Evolutionary conservation across 1,139 yeast genomes (phyloP).

Genomic region (Candida sp.): DNA sequence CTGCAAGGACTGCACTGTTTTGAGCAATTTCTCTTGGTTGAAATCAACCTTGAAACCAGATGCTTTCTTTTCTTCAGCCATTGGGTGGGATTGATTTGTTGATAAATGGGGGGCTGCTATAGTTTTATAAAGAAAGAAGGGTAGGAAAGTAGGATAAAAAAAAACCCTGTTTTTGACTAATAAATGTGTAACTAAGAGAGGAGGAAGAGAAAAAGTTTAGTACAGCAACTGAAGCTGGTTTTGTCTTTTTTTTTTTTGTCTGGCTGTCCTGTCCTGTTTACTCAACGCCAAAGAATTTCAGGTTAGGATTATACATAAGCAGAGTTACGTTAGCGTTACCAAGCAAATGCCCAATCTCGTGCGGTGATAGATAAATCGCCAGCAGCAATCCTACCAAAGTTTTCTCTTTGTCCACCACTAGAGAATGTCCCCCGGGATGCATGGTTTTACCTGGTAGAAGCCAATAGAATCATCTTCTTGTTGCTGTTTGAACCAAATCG

Average conservation of each 20-base stretch:
- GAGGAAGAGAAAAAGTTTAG: background rate
- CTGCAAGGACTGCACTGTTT: conserved; percentile 42
- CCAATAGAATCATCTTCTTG: too few species aligned
- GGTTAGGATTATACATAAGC: too few species aligned
- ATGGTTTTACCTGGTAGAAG: too few species aligned
- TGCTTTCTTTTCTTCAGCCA: conserved; percentile 3
- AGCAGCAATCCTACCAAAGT: too few species aligned
- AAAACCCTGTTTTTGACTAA: background rate
- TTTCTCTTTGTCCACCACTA: too few species aligned
- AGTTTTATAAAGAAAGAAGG: background rate
- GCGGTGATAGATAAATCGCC: too few species aligned
- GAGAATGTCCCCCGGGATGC: too few species aligned
- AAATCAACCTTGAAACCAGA: conserved; percentile 11
- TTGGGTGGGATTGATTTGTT: background rate
- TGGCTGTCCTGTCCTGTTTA: background rate
- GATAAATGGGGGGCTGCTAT: too few species aligned
- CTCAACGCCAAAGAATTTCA: too few species aligned
- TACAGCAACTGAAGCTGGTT: background rate
- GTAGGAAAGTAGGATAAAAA: background rate
- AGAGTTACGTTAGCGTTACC: too few species aligned
- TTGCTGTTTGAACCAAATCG: too few species aligned
- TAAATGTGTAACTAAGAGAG: background rate
- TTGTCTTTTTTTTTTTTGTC: background rate
- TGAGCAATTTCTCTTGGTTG: conserved; percentile 14
- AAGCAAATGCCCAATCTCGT: too few species aligned